These are phyloP conservation scores for Zymoseptoria tritici DNA, from an alignment of 2,329 filamentous ascomycete species.

Conservation along the genomic window DNA sequence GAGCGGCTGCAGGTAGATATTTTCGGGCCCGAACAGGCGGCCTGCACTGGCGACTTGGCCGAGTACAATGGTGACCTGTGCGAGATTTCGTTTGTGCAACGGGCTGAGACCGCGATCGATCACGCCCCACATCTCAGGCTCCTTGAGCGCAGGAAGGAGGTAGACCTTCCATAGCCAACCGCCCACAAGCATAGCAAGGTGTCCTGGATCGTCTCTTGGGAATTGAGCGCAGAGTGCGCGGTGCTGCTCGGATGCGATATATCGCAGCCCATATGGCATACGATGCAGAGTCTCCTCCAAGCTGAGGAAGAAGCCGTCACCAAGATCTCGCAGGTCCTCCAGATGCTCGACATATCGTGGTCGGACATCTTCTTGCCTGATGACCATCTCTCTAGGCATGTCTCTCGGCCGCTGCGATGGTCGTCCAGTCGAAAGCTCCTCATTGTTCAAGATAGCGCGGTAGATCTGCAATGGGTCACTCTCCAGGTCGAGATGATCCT, in stretches of 20 bases:
- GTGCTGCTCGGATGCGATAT: slow-evolving; percentile 78
- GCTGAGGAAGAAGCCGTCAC: slow-evolving; percentile 76
- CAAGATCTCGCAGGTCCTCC: slow-evolving; percentile 87
- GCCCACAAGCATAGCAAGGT: slow-evolving; percentile 73
- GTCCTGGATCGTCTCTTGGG: slow-evolving; percentile 66
- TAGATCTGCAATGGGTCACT: slow-evolving; percentile 98
- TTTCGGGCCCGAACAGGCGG: slow-evolving; percentile 83
- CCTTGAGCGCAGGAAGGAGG: slow-evolving; percentile 78
- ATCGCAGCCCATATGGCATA: slow-evolving; percentile 90
- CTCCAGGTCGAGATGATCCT: slow-evolving; percentile 82
- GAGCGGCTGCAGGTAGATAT: slow-evolving; percentile 89
- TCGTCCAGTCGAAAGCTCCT: slow-evolving; percentile 84
- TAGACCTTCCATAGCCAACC: slow-evolving; percentile 95
- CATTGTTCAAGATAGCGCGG: slow-evolving; percentile 89
- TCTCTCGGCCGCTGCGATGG: slow-evolving; percentile 75
- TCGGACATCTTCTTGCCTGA: slow-evolving; percentile 87
- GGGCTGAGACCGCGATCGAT: slow-evolving; percentile 83
- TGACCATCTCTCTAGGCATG: slow-evolving; percentile 86
- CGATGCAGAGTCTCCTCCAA: slow-evolving; percentile 76
- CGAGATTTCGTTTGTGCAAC: slow-evolving; percentile 84
- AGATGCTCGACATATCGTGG: slow-evolving; percentile 90
- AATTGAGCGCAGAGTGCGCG: slow-evolving; percentile 71
- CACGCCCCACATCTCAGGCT: slow-evolving; percentile 87
- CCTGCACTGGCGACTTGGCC: slow-evolving; percentile 82
- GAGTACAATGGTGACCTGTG: slow-evolving; percentile 85